phyloP scores from a whole-genome alignment of 2,329 filamentous ascomycete species.

The Fusarium dimerum region DNA sequence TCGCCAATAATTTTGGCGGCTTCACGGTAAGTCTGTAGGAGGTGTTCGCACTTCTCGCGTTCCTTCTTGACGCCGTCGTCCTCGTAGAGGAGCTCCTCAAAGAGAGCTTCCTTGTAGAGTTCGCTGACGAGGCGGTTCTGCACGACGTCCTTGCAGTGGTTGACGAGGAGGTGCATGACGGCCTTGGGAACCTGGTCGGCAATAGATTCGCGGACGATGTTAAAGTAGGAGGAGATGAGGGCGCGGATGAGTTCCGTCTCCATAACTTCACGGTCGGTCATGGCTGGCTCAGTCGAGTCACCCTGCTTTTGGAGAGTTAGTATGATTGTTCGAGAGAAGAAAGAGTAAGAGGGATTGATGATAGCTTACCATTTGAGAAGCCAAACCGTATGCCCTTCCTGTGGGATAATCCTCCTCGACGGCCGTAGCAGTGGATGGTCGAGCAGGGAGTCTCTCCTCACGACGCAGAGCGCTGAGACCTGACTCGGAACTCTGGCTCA shows the following conservation, averaged over 20 bases:
- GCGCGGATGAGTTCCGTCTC: slow-evolving; percentile 97
- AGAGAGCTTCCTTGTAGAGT: slow-evolving; percentile 88
- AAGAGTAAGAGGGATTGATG: slow-evolving; percentile 10
- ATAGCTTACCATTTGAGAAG: slow-evolving; percentile 60
- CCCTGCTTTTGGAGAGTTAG: slow-evolving; percentile 42
- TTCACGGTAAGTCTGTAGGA: slow-evolving; percentile 94
- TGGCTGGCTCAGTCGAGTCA: slow-evolving; percentile 72
- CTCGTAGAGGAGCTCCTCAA: slow-evolving; percentile 93
- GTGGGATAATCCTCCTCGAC: slow-evolving; percentile 45
- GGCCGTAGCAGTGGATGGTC: slow-evolving; percentile 43
- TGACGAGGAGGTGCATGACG: slow-evolving; percentile 97
- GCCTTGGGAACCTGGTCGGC: slow-evolving; percentile 98
- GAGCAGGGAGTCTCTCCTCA: slow-evolving; percentile 58
- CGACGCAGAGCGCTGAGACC: slow-evolving; percentile 82
- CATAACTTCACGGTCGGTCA: slow-evolving; percentile 94
- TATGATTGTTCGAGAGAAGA: slow-evolving; percentile 5
- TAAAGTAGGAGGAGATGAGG: slow-evolving; percentile 97
- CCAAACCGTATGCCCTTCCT: slow-evolving; percentile 41
- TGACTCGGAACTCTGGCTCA: slow-evolving; percentile 76
- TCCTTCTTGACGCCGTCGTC: slow-evolving; percentile 97
- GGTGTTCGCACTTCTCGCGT: slow-evolving; percentile 96
- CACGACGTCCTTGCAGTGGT: slow-evolving; percentile 96
- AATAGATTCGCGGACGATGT: slow-evolving; percentile 98
- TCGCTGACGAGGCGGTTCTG: slow-evolving; percentile 96
- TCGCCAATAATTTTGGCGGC: slow-evolving; percentile 98